Evolutionary conservation across 2,329 filamentous ascomycete species (phyloP), one percentile per base, ranked within the genome.

Genomic region (Drechslerella coelobrocha): DNA sequence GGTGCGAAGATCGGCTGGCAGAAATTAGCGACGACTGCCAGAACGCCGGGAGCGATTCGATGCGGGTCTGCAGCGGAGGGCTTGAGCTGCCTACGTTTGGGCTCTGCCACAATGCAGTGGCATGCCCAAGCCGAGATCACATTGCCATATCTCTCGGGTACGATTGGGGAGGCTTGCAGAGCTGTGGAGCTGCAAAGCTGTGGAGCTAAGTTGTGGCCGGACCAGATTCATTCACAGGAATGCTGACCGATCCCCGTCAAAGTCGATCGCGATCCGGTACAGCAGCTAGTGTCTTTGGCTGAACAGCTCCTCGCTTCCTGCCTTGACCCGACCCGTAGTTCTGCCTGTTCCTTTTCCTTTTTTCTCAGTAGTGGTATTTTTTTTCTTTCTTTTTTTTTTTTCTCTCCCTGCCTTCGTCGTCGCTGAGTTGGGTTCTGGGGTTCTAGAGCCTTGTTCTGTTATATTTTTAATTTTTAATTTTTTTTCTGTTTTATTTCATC

Each of bases 401-500:
- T 56, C 39, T 53, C 14, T 37, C 24, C 31, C 19, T 45, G 41
- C 12, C 12, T 34, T 12, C 12, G 29, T 34, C 12, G 29, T 34
- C 12, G 34, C 34, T n/a, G 34, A 39, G 34, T 39, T 39, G 34
- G 17, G 34, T 39, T 39, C 34, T 39, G 34, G 34, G 34, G 19
- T 3, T 48, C 23, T 48, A 8, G 17, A 14, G 17, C 31, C 24
- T 45, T 26, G 23, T 43, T 45, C 23, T 34, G n/a, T 45, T 43
- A 17, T 26, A 19, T 27, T 17, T 17, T 19, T 60, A 51, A 26
- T 53, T 19, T 37, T 31, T 41, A 29, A 52, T 56, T 45, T 51
- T 48, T 69, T 60, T 54, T 45, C 6, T 23, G 48, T 54, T 56
- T 41, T 69, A 51, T 56, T 69, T 69, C 65, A 57, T 62, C 51